Percentiles rank a stretch among this genome's conserved stretches.
These are phyloP conservation scores for Tetradesmus obliquus DNA, from an alignment of 139 green algal species.

Conservation along the genomic window DNA sequence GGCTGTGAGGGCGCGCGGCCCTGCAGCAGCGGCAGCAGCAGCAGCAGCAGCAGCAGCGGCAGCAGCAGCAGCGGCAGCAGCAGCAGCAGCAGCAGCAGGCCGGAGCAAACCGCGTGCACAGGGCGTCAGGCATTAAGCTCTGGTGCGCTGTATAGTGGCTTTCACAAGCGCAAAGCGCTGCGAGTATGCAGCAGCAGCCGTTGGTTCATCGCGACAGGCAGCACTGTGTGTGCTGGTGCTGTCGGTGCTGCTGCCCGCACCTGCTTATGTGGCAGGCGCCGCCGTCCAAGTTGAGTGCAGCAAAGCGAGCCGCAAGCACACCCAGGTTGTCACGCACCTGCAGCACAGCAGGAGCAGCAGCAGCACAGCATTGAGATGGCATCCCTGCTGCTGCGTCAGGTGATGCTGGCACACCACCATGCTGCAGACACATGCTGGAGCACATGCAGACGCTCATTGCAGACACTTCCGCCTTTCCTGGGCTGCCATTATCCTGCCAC, in stretches of 20 bases:
- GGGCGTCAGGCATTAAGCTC: too few species aligned
- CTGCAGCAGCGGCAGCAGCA: not conserved
- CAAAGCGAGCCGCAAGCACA: slow-evolving; percentile 67
- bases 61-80: slow-evolving; percentile 22
- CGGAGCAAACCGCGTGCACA: not conserved
- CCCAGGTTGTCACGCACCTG: slow-evolving; percentile 81
- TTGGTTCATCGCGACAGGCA: too few species aligned
- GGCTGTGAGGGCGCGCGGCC: not conserved
- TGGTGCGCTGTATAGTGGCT: too few species aligned
- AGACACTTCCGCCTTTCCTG: too few species aligned
- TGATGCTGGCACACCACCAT: not conserved
- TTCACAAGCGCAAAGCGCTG: too few species aligned
- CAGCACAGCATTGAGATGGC: not conserved
- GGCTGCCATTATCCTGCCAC: too few species aligned
- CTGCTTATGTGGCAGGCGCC: slow-evolving; percentile 32
- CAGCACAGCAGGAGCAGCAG: not conserved
- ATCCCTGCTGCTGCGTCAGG: not conserved
- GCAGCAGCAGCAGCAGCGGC: not conserved
- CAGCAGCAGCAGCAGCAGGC: not conserved
- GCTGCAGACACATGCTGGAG: not conserved
- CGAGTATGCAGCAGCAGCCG: too few species aligned
- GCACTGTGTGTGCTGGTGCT: too few species aligned
- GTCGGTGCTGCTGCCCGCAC: not conserved
- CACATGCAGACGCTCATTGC: not conserved
- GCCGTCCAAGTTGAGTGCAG: slow-evolving; percentile 56